Evolutionary conservation across 2,329 filamentous ascomycete species (phyloP).

Genomic region (Venturia pyrina): DNA sequence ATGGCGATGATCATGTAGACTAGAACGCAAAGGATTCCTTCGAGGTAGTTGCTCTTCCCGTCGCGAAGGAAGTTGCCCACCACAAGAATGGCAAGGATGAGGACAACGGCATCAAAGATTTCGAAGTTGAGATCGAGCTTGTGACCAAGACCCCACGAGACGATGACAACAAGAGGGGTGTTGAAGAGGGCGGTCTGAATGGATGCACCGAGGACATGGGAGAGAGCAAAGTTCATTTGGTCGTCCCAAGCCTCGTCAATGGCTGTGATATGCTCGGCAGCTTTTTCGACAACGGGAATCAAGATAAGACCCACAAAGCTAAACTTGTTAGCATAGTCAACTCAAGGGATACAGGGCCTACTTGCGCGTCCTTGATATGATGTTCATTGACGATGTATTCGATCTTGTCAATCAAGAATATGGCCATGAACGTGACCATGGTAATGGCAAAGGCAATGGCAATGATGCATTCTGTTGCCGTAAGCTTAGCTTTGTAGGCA

Average conservation of each 20-base stretch:
- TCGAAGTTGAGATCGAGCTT: constrained; percentile 76
- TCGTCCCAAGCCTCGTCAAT: constrained; percentile 78
- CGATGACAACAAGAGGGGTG: constrained; percentile 70
- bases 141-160: constrained; percentile 67
- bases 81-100: constrained; percentile 76
- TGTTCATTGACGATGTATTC: constrained; percentile 45
- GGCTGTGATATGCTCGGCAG: constrained; percentile 74
- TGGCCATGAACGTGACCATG: constrained; percentile 63
- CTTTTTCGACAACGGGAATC: constrained; percentile 74
- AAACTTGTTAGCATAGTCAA: constrained; percentile 25
- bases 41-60: constrained; percentile 82
- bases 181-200: constrained; percentile 88
- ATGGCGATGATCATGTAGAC: constrained; percentile 55
- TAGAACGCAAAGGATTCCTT: constrained; percentile 70
- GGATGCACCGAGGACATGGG: constrained; percentile 76
- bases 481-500: constrained; percentile 55
- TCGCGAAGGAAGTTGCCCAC: constrained; percentile 83
- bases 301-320: constrained; percentile 63
- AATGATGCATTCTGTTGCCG: constrained; percentile 60
- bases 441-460: constrained; percentile 55
- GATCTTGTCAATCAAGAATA: constrained; percentile 68
- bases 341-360: not conserved
- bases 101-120: constrained; percentile 71
- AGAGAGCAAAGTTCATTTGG: constrained; percentile 75
- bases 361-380: constrained; percentile 30